Conservation (phyloP, 2,329 filamentous ascomycete species). For the Penicillium sp. region DNA sequence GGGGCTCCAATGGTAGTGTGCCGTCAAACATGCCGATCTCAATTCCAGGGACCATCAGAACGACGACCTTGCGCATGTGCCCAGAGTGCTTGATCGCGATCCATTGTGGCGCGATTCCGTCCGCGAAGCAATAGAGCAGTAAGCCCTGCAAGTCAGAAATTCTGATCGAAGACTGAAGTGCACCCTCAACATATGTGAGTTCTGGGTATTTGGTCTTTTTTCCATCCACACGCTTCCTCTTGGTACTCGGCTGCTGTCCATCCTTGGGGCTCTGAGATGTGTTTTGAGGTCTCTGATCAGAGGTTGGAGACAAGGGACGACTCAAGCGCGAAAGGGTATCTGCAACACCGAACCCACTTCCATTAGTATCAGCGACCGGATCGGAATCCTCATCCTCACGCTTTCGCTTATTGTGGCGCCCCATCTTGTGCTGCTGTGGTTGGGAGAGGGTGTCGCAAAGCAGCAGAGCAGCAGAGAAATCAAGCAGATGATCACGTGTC, state of each 20-base stretch:
- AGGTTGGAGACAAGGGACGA: constrained; percentile 21
- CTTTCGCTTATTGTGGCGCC: constrained; percentile 42
- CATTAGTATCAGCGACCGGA: constrained; percentile 22
- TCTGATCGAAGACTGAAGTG: constrained; percentile 61
- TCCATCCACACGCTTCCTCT: constrained; percentile 41
- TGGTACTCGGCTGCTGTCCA: constrained; percentile 14
- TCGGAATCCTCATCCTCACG: constrained; percentile 37
- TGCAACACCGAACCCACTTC: constrained; percentile 38
- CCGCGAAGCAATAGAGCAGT: constrained; percentile 66
- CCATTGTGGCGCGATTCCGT: constrained; percentile 68
- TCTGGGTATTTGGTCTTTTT: constrained; percentile 58
- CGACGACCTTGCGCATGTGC: constrained; percentile 74
- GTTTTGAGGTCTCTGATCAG: constrained; percentile 16
- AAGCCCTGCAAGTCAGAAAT: constrained; percentile 65
- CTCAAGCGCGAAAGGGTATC: constrained; percentile 43
- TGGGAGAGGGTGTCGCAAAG: constrained; percentile 3
- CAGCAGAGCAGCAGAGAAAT: constrained; percentile 12
- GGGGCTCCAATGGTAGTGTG: constrained; percentile 51
- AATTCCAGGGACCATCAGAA: constrained; percentile 89
- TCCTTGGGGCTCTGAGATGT: constrained; percentile 16
- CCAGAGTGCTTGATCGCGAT: constrained; percentile 63
- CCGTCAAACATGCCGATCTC: constrained; percentile 88
- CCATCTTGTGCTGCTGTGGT: background rate
- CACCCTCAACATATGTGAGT: constrained; percentile 61
- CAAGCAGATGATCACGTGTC: constrained; percentile 22